phyloP scores from a whole-genome alignment of 108 stramenopile genomes.

The Nitzschia sp. region DNA sequence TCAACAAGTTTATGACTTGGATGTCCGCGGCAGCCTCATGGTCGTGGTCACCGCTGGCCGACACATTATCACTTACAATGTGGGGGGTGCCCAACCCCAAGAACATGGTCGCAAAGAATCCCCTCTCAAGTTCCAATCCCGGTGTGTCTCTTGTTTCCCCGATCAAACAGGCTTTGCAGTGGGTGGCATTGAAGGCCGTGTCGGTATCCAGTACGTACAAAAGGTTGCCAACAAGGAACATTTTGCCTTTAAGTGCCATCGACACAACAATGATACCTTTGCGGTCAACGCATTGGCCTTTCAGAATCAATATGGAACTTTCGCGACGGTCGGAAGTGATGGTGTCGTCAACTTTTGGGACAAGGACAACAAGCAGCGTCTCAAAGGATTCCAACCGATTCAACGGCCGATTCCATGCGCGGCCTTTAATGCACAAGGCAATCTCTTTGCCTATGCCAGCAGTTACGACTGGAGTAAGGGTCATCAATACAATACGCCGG shows the following conservation, averaged over 20 bases:
- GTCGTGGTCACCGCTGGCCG: slow-evolving; percentile 85
- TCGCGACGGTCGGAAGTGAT: slow-evolving; percentile 89
- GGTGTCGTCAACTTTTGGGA: slow-evolving; percentile 97
- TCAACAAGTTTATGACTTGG: slow-evolving; percentile 85
- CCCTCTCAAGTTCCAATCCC: slow-evolving; percentile 87
- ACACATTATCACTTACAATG: slow-evolving; percentile 80
- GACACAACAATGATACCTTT: slow-evolving; percentile 70
- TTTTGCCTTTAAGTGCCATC: slow-evolving; percentile 98
- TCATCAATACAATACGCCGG: slow-evolving; percentile 52
- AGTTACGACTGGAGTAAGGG: slow-evolving; percentile 95
- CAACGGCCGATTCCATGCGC: slow-evolving; percentile 75
- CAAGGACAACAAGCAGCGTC: slow-evolving; percentile 86
- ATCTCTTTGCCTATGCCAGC: slow-evolving; percentile 87
- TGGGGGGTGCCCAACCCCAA: slow-evolving; percentile 57
- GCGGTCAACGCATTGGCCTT: slow-evolving; percentile 93
- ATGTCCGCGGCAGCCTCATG: slow-evolving; percentile 73
- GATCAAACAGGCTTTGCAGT: slow-evolving; percentile 90
- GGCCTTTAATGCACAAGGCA: slow-evolving; percentile 84
- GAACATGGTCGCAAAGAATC: slow-evolving; percentile 74
- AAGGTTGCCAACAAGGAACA: slow-evolving; percentile 75
- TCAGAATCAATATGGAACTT: slow-evolving; percentile 79
- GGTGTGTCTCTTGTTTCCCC: slow-evolving; percentile 85
- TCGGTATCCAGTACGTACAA: slow-evolving; percentile 93
- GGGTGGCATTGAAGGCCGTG: slow-evolving; percentile 95
- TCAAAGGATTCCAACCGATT: slow-evolving; percentile 78